These are phyloP conservation scores for Solanum tacnaense DNA, from an alignment of 257 asterid species.

Conservation along the genomic window DNA sequence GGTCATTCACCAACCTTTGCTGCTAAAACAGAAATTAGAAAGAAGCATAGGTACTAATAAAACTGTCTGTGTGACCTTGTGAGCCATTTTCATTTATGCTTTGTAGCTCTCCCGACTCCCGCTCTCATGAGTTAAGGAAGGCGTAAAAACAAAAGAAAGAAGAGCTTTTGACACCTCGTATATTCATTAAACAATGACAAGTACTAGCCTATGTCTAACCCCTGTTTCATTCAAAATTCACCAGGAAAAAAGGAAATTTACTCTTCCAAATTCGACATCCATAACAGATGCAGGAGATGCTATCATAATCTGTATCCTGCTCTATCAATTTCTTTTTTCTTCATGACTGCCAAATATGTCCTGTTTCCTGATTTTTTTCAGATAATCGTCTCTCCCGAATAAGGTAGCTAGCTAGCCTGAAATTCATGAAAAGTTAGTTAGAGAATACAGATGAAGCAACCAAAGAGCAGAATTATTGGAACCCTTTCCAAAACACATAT, in stretches of 20 bases:
- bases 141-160: no score
- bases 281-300: slow-evolving; percentile 78
- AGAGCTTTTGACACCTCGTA: no score
- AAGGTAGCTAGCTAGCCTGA: slow-evolving; percentile 40
- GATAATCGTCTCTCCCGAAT: slow-evolving; percentile 34
- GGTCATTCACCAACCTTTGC: no score
- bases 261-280: slow-evolving; percentile 8
- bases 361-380: slow-evolving; percentile 38
- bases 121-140: no score
- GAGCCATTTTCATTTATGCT: no score
- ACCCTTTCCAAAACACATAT: neutral
- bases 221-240: neutral
- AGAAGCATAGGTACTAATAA: no score
- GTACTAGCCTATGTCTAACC: neutral
- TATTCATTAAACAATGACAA: no score
- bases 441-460: neutral
- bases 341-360: slow-evolving; percentile 37
- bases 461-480: neutral
- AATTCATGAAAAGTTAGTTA: neutral
- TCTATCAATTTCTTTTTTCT: slow-evolving; percentile 14
- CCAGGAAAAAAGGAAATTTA: no score
- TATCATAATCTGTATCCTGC: slow-evolving; percentile 21
- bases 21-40: no score
- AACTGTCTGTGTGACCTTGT: no score
- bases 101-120: no score